These are phyloP conservation scores for Trichopus zeylanicus DNA, from an alignment of 116 monocot genomes.

Conservation along the genomic window DNA sequence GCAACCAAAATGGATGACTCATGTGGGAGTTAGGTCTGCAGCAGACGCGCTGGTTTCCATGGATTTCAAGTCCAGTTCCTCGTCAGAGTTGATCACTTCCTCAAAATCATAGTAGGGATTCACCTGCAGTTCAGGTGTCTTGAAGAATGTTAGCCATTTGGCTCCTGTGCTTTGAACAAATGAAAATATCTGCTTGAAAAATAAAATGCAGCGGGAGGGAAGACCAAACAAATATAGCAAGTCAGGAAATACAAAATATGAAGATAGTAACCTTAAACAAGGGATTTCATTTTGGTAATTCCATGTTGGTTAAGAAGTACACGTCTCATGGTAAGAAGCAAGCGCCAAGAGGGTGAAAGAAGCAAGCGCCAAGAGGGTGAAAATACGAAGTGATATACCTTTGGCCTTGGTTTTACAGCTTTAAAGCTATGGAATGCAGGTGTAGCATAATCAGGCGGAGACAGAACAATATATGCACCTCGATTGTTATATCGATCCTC, in stretches of 20 bases:
- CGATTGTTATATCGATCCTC: slow-evolving; percentile 60
- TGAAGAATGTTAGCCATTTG: neutral
- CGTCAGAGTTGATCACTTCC: slow-evolving; percentile 89
- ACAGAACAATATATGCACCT: slow-evolving; percentile 78
- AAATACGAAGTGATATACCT: slow-evolving; percentile 26
- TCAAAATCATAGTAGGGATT: slow-evolving; percentile 76
- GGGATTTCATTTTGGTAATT: too few species aligned
- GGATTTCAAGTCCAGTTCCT: slow-evolving; percentile 72
- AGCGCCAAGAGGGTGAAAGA: too few species aligned
- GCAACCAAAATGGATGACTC: neutral
- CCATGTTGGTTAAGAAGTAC: too few species aligned
- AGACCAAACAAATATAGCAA: too few species aligned
- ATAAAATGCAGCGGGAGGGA: too few species aligned
- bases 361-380: too few species aligned
- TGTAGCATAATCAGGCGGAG: slow-evolving; percentile 61
- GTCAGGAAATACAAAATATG: too few species aligned
- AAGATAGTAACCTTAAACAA: too few species aligned
- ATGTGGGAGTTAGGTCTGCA: neutral
- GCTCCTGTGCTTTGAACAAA: neutral
- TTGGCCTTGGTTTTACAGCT: slow-evolving; percentile 76
- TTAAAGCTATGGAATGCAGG: slow-evolving; percentile 76
- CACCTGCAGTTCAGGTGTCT: slow-evolving; percentile 48
- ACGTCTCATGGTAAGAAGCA: too few species aligned
- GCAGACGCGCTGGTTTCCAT: slow-evolving; percentile 35
- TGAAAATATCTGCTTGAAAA: neutral